These are phyloP conservation scores for Leptographium flavum DNA, from an alignment of 2,329 filamentous ascomycete genomes.

Conservation along the genomic window DNA sequence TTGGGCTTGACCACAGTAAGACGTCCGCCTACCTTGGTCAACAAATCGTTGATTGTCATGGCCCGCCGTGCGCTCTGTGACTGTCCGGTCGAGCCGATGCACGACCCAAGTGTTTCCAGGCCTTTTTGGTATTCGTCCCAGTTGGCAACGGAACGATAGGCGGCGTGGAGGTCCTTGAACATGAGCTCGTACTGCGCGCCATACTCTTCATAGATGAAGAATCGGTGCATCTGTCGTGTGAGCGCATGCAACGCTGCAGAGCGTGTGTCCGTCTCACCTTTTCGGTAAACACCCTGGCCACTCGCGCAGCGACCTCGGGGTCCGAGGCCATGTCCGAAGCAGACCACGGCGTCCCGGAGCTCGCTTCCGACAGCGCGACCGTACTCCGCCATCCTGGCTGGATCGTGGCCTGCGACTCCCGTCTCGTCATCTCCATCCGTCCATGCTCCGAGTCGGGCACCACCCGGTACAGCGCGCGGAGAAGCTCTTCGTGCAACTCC, in stretches of 20 bases:
- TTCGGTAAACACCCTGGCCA: slow-evolving; percentile 44
- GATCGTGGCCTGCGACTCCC: not conserved
- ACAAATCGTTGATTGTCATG: slow-evolving; percentile 67
- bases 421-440: slow-evolving; percentile 23
- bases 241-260: no score
- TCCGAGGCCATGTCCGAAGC: slow-evolving; percentile 40
- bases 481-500: slow-evolving; percentile 67
- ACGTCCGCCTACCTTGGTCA: slow-evolving; percentile 68
- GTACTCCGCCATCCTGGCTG: slow-evolving; percentile 30
- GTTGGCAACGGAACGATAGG: slow-evolving; percentile 52
- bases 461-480: slow-evolving; percentile 56
- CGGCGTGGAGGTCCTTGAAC: slow-evolving; percentile 58
- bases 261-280: slow-evolving; percentile 27
- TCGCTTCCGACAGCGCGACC: slow-evolving; percentile 28
- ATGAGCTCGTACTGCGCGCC: slow-evolving; percentile 80
- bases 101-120: slow-evolving; percentile 67
- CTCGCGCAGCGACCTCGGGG: slow-evolving; percentile 43
- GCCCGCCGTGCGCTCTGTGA: slow-evolving; percentile 55
- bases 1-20: no score
- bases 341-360: slow-evolving; percentile 23
- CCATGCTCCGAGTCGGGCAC: slow-evolving; percentile 56
- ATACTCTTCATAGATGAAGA: slow-evolving; percentile 85
- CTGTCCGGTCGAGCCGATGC: slow-evolving; percentile 55
- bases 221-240: slow-evolving; percentile 52
- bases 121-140: slow-evolving; percentile 77